phyloP scores from a whole-genome alignment of 2,329 filamentous ascomycete genomes.

The Uncinocarpus reesii region DNA sequence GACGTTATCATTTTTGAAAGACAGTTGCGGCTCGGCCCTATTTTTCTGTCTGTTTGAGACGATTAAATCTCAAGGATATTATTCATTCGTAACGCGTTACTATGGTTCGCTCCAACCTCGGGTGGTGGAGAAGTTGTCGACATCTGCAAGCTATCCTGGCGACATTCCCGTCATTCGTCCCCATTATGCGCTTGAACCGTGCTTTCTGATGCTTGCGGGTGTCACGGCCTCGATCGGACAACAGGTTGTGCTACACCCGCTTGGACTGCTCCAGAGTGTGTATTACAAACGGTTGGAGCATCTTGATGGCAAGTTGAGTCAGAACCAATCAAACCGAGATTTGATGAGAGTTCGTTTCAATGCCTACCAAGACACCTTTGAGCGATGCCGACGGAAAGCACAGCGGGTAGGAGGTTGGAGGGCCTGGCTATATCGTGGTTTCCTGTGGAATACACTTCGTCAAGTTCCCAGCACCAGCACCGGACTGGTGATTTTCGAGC shows the following conservation, averaged over 20 bases:
- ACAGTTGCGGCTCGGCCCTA: conserved; percentile 50
- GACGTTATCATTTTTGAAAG: conserved; percentile 49
- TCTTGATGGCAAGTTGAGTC: conserved; percentile 45
- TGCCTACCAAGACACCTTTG: conserved; percentile 51
- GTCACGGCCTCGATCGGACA: conserved; percentile 49
- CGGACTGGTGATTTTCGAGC: conserved; percentile 54
- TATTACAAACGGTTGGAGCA: conserved; percentile 51
- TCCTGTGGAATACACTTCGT: conserved; percentile 46
- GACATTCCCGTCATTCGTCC: conserved; percentile 45
- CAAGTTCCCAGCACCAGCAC: conserved; percentile 56
- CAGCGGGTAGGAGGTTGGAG: conserved; percentile 45
- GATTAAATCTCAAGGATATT: conserved; percentile 53
- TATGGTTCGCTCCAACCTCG: conserved; percentile 39
- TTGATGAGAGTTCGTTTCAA: conserved; percentile 48
- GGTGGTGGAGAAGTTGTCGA: conserved; percentile 24
- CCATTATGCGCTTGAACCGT: conserved; percentile 53
- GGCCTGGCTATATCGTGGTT: conserved; percentile 48
- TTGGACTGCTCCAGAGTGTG: conserved; percentile 49
- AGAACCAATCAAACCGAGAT: conserved; percentile 31
- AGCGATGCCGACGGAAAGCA: conserved; percentile 44
- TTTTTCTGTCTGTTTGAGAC: conserved; percentile 57
- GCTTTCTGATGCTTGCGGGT: conserved; percentile 51
- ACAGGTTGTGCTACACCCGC: conserved; percentile 49
- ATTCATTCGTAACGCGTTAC: conserved; percentile 49
- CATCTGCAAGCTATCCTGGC: conserved; percentile 22